Evolutionary conservation across 1,284 basidiomycete genomes (phyloP).

Genomic region (Fomitiporia mediterranea): DNA sequence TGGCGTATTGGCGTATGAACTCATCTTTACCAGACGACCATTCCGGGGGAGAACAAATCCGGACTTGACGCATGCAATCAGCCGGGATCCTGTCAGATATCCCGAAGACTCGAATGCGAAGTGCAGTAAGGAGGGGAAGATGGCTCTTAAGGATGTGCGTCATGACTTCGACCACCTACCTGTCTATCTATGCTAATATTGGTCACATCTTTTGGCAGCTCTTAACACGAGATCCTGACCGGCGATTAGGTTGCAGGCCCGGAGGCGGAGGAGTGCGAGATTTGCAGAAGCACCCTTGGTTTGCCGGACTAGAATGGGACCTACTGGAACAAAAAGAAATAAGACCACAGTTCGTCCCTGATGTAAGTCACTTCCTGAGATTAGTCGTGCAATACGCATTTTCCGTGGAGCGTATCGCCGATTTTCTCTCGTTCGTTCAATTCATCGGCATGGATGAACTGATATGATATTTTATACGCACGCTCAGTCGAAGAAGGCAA

Average conservation of each 20-base stretch:
- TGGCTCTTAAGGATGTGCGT: conserved; percentile 62
- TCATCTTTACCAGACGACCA: conserved; percentile 87
- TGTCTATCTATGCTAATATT: neutral
- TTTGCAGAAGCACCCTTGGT: conserved; percentile 83
- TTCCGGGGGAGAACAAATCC: conserved; percentile 91
- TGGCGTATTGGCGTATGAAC: conserved; percentile 88
- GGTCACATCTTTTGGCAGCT: conserved; percentile 71
- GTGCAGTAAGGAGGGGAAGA: conserved; percentile 62
- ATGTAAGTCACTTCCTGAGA: conserved; percentile 52
- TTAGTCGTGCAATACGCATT: no score
- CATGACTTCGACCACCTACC: conserved; percentile 19
- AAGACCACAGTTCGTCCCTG: conserved; percentile 86
- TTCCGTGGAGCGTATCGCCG: no score
- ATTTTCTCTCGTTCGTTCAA: neutral
- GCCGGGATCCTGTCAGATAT: conserved; percentile 70
- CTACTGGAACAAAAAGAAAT: conserved; percentile 78
- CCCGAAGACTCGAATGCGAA: conserved; percentile 73
- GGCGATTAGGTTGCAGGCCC: conserved; percentile 78
- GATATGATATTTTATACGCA: neutral
- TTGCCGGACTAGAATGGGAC: conserved; percentile 82
- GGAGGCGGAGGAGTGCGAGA: conserved; percentile 77
- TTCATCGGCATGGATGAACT: conserved; percentile 10
- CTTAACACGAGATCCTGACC: conserved; percentile 58
- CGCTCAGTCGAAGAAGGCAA: conserved; percentile 87
- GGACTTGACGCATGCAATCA: conserved; percentile 85